Percentiles rank a stretch among this genome's conserved stretches.
Conservation (phyloP, 305 asterid species). For the Stenogyne calaminthoides region DNA sequence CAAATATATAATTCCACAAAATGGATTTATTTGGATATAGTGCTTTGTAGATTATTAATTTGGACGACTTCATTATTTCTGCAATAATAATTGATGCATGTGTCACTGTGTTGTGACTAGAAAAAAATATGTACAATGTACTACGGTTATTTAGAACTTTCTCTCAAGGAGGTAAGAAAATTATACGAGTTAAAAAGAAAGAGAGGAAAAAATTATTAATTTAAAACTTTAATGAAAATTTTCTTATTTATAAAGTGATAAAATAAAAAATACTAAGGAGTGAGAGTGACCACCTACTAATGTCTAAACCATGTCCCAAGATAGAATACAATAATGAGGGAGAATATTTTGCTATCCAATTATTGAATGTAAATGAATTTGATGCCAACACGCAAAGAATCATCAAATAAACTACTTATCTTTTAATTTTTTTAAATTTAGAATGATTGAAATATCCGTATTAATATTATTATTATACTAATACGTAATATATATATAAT, state of each 20-base stretch:
- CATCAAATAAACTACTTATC: too few relatives aligned
- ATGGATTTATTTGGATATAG: background rate
- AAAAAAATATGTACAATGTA: background rate
- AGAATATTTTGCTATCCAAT: slow-evolving; percentile 10
- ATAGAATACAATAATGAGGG: background rate
- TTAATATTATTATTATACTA: too few relatives aligned
- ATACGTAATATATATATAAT: too few relatives aligned
- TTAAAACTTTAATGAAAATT: background rate
- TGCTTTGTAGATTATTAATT: background rate
- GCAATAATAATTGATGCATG: background rate
- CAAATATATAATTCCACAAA: background rate
- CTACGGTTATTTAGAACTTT: background rate
- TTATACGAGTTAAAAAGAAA: too few relatives aligned
- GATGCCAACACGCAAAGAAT: background rate
- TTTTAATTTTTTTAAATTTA: too few relatives aligned
- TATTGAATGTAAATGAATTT: slow-evolving; percentile 1
- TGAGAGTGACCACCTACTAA: background rate
- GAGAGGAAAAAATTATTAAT: background rate
- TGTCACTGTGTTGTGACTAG: background rate
- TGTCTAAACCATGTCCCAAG: background rate
- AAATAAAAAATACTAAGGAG: background rate
- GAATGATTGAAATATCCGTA: too few relatives aligned
- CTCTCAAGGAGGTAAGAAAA: too few relatives aligned
- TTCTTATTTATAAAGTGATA: background rate
- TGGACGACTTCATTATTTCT: background rate